A percentile compares a stretch with the other conserved stretches of the same genome.
These are phyloP conservation scores for Gymnopus androsaceus DNA, from an alignment of 1,284 basidiomycete species.

Conservation along the genomic window DNA sequence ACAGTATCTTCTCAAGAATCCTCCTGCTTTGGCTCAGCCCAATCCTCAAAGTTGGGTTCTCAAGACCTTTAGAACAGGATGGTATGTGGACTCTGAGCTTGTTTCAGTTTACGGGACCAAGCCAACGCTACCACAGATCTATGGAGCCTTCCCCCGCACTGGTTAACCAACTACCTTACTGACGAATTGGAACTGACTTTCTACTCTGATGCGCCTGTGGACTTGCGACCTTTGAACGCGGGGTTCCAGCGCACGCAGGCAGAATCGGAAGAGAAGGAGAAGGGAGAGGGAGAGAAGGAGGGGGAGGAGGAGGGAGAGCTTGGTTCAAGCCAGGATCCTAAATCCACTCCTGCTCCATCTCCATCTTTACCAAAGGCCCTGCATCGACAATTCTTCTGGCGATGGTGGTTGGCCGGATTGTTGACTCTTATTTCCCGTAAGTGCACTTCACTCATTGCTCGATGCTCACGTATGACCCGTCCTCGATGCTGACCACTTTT, in stretches of 20 bases:
- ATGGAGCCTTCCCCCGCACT: constrained; percentile 34
- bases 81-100: constrained; percentile 34
- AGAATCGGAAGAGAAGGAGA: neutral
- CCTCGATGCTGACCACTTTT: neutral
- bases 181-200: constrained; percentile 34
- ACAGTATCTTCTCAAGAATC: constrained; percentile 37
- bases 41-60: constrained; percentile 42
- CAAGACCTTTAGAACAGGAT: constrained; percentile 42
- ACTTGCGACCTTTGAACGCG: constrained; percentile 29
- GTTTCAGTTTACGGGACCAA: too few species aligned
- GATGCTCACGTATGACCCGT: too few species aligned
- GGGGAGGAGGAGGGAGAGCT: neutral
- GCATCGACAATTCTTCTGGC: constrained; percentile 22
- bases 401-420: constrained; percentile 37
- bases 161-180: constrained; percentile 30
- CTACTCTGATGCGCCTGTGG: constrained; percentile 36
- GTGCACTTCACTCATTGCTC: too few species aligned
- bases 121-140: constrained; percentile 30
- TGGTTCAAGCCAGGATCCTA: neutral
- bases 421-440: constrained; percentile 33
- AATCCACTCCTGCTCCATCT: neutral
- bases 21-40: constrained; percentile 42
- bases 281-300: neutral
- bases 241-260: neutral
- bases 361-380: neutral